Evolutionary conservation across 192 early-diverging fungal genomes (phyloP), one percentile per base, ranked within the genome.

Genomic region (Linnemannia zychae): DNA sequence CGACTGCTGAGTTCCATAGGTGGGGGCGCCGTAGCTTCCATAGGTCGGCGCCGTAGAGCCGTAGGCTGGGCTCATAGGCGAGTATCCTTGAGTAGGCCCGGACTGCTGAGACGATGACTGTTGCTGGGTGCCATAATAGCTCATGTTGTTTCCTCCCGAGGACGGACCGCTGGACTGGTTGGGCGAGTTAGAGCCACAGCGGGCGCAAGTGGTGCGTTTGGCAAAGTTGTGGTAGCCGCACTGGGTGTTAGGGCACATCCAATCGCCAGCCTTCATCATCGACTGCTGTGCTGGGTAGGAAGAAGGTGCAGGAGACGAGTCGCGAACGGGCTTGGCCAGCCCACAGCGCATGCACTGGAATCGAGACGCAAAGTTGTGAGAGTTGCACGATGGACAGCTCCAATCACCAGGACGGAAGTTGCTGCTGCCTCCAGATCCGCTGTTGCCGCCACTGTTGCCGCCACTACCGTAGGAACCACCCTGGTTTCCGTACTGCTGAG

Each of bases 341-440:
- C 81, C 77, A 70, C 92, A 93, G 53, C 91, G 87, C 73, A 93
- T 84, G 75, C 92, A 93, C 46, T 93, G 90, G 75, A 92, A 91
- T 53, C 93, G 87, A 31, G 91, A 90, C 13, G 93, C 93, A 79
- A 94, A 94, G 68, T 94, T 94, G 84, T 94, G 92, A 47, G 91
- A 89, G 40, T 90, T 89, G 79, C 94, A 95, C 7, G 87, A 79
- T 28, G 90, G 90, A 73, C 94, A 95, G 70, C 80, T 82, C 94
- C 94, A 95, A 74, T 95, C 94, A 34, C 94, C 94, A 22, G 92
- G 90, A 22, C 90, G 82, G 81, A 93, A 89, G n/a, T 88, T 87
- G 46, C 87, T 71, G 16, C 80, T 74, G 22, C 83, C 79, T 67
- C 84, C 78, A 82, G 79, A 68, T 24, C 69, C 75, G 60, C 84